Conservation (phyloP, 1,139 yeast species). For the Groenewaldozyma sp. region DNA sequence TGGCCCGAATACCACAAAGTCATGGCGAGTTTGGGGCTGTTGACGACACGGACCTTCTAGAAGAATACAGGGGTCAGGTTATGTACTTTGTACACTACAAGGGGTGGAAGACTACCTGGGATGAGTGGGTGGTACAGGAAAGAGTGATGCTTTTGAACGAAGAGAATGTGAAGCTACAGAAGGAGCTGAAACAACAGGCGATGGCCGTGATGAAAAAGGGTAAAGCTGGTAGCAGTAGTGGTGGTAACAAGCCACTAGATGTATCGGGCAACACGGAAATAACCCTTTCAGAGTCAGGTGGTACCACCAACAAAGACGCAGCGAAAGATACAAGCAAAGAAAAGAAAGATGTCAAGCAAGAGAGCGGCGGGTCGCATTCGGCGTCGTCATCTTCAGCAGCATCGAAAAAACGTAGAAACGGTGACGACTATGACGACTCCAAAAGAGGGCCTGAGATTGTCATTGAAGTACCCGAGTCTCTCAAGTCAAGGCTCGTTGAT, state of each 20-base stretch:
- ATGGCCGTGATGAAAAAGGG: constrained; percentile 22
- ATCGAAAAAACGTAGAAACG: constrained; percentile 23
- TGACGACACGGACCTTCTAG: constrained; percentile 35
- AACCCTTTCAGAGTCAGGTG: constrained; percentile 6
- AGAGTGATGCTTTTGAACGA: constrained; percentile 62
- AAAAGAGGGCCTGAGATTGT: constrained; percentile 44
- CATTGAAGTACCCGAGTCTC: constrained; percentile 49
- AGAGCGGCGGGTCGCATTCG: constrained; percentile 3
- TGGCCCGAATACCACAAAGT: constrained; percentile 25
- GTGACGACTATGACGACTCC: constrained; percentile 29
- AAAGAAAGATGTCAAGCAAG: constrained; percentile 2
- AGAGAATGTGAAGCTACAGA: constrained; percentile 58
- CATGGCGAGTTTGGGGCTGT: constrained; percentile 31
- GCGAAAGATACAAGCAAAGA: background rate
- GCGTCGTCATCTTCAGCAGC: constrained; percentile 11
- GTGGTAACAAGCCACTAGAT: constrained; percentile 1
- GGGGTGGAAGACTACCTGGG: constrained; percentile 97
- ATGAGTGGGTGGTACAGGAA: constrained; percentile 80
- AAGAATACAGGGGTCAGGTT: constrained; percentile 30
- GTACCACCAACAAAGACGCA: constrained; percentile 6
- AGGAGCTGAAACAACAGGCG: constrained; percentile 43
- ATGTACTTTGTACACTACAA: constrained; percentile 76
- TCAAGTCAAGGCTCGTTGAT: constrained; percentile 68
- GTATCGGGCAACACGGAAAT: constrained; percentile 1
- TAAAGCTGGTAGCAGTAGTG: constrained; percentile 4